Base-by-base conservation (phyloP, 352 stramenopile species). In the Phytophthora litchii region DNA sequence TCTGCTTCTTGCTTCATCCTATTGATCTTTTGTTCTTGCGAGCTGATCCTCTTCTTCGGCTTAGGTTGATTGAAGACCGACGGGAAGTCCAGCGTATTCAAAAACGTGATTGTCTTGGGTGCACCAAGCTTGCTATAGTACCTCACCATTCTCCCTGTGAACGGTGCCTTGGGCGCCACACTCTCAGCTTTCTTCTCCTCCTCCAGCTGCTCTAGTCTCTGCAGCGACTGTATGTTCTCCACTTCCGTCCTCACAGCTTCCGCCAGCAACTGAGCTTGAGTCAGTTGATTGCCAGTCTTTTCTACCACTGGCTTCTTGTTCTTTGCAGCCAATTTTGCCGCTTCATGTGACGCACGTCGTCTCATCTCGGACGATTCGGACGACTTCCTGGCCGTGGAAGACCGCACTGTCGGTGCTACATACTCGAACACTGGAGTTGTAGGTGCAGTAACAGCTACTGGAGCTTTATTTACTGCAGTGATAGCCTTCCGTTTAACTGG, bases 31-130 rank as follows among this genome's bases (percentile, higher is more conserved):
- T 71, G 57, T 27, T 76, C 65, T 12, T 68, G 72, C 8, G 64
- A 75, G 32, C 74, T 74, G 19, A 80, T 67, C 14, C 72, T 65
- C 54, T 89, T 91, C 48, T 78, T 83, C 0, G 80, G 73, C 53
- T 80, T 77, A 4, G 63, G 51, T 51, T 89, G 82, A 23, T 82
- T 76, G 46, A 94, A 92, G 23, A 94, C 76, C 6, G 67, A 29
- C 5, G 86, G 86, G 36, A 83, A 92, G n/a, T 76, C 70, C 17
- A 64, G 34, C 14, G 82, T 71, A 35, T 94, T 92, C 11, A 94
- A 49, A 40, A 94, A 94, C 47, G 83, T 94, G 58, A 94, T 91
- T 16, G 78, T 89, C 62, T 92, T 92, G 8, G 78, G 80, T 19
- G 61, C 54, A 14, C 74, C 78, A 1, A 92, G 53, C 12, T 72